A percentile compares a stretch with the other conserved stretches of the same genome.
phyloP scores from a whole-genome alignment of 176 grass and related monocot genomes.

The Cocos nucifera region DNA sequence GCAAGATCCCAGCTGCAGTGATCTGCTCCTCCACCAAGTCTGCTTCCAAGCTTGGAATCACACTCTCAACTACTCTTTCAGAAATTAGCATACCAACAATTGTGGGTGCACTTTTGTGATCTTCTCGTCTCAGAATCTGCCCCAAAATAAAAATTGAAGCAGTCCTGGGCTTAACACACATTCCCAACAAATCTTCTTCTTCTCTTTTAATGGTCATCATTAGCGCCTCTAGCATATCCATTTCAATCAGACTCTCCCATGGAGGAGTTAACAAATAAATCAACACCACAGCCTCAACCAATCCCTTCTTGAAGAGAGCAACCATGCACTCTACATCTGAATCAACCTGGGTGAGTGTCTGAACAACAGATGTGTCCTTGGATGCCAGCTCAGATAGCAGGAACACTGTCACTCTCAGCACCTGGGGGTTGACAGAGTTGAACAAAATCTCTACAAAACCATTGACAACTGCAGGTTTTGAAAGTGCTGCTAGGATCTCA shows the following conservation, averaged over 20 bases:
- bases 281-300: constrained; percentile 39
- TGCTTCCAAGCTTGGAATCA: constrained; percentile 25
- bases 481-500: constrained; percentile 12
- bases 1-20: constrained; percentile 35
- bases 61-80: constrained; percentile 35
- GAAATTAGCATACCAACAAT: constrained; percentile 27
- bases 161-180: constrained; percentile 52
- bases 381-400: constrained; percentile 45
- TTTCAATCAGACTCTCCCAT: constrained; percentile 39
- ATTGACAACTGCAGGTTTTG: constrained; percentile 45
- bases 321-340: constrained; percentile 60
- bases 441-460: constrained; percentile 66
- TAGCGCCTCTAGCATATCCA: constrained; percentile 48
- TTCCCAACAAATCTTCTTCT: constrained; percentile 27
- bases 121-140: constrained; percentile 29
- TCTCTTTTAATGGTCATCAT: constrained; percentile 26
- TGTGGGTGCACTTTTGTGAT: constrained; percentile 7
- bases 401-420: constrained; percentile 36
- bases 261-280: constrained; percentile 37
- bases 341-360: constrained; percentile 54
- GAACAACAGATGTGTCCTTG: constrained; percentile 38
- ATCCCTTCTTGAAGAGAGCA: constrained; percentile 62
- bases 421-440: constrained; percentile 41
- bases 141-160: constrained; percentile 45
- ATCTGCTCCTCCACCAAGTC: constrained; percentile 35